Conservation (phyloP, 257 asterid species). For the Orobanche coerulescens region DNA sequence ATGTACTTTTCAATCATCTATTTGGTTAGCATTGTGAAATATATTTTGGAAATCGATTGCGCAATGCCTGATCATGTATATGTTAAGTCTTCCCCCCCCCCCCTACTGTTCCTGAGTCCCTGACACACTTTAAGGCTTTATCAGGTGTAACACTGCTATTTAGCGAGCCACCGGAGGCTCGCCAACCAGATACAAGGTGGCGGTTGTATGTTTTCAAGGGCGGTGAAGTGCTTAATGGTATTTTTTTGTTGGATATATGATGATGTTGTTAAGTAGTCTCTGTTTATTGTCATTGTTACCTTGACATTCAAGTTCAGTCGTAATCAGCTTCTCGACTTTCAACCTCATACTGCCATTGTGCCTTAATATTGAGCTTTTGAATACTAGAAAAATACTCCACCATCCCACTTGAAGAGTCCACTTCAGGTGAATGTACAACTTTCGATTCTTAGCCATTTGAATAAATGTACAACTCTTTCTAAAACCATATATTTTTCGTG, state of each 20-base stretch:
- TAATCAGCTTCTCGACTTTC: background rate
- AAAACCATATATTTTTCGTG: too few relatives aligned
- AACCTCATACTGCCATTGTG: background rate
- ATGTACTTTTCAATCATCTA: conserved; percentile 1
- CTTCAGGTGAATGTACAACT: too few relatives aligned
- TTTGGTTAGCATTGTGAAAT: conserved; percentile 5
- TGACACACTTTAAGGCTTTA: conserved; percentile 23
- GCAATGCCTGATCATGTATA: conserved; percentile 1
- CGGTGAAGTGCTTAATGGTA: conserved; percentile 90
- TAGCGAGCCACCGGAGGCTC: conserved; percentile 95
- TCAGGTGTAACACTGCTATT: conserved; percentile 86
- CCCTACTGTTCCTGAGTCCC: too few relatives aligned
- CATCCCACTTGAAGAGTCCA: too few relatives aligned
- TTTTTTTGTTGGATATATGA: conserved; percentile 7
- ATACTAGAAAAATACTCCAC: background rate
- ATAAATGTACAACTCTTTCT: too few relatives aligned
- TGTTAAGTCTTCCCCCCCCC: background rate
- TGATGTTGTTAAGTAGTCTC: background rate
- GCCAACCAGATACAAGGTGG: conserved; percentile 82
- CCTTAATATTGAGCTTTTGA: background rate
- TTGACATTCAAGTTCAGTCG: conserved; percentile 2
- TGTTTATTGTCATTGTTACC: conserved; percentile 4
- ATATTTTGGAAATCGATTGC: background rate
- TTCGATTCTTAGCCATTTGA: too few relatives aligned
- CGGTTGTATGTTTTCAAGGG: conserved; percentile 89